These are phyloP conservation scores for Pelagomonas calceolata DNA, from an alignment of 108 stramenopile species.

Conservation along the genomic window DNA sequence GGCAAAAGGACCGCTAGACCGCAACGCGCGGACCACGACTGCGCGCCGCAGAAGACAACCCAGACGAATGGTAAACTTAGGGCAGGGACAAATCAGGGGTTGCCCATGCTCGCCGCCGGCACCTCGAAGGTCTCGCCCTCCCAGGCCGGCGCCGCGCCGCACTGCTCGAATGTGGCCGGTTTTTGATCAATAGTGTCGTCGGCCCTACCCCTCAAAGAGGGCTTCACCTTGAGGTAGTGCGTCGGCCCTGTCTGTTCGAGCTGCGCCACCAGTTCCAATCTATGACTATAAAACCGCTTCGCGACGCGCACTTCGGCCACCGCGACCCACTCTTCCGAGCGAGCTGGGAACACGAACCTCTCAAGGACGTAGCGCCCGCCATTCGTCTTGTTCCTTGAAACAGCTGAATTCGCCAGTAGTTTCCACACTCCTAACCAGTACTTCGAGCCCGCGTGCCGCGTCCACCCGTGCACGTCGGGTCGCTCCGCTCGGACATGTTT, in stretches of 20 bases:
- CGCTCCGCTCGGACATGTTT: background rate
- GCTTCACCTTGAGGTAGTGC: background rate
- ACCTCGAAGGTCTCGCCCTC: too few relatives aligned
- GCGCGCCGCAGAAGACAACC: too few relatives aligned
- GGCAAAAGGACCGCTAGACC: too few relatives aligned
- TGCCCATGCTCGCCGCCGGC: too few relatives aligned
- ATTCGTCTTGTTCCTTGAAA: too few relatives aligned
- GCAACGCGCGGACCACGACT: too few relatives aligned
- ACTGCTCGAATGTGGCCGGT: background rate
- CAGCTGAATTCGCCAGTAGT: background rate
- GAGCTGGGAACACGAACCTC: background rate
- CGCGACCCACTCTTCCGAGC: background rate
- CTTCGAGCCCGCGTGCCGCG: background rate
- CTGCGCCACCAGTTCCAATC: background rate
- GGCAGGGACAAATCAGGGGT: too few relatives aligned
- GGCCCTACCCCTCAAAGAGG: background rate
- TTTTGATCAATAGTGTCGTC: background rate
- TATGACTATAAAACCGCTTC: background rate
- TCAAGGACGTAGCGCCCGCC: background rate
- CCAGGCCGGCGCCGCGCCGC: background rate
- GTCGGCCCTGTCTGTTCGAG: background rate
- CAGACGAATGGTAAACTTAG: too few relatives aligned
- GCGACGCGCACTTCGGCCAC: background rate
- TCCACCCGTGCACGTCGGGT: background rate
- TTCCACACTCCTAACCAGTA: background rate